These are phyloP conservation scores for Calycina herbarum DNA, from an alignment of 2,329 filamentous ascomycete species.

Conservation along the genomic window DNA sequence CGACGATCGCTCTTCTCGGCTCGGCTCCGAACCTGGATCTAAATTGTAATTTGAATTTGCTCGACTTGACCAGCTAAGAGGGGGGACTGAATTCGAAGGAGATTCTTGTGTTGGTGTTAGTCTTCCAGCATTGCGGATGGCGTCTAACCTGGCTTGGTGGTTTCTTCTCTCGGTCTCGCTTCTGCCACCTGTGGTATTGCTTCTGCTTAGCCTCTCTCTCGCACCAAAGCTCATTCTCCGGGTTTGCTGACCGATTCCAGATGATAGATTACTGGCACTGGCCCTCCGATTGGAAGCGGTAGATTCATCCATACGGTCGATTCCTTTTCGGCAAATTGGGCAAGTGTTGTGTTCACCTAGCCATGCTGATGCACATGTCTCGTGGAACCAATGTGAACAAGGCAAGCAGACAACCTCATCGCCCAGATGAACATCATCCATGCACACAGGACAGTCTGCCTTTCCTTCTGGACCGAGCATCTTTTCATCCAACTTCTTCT, in stretches of 20 bases:
- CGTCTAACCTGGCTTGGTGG: conserved; percentile 34
- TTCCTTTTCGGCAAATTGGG: conserved; percentile 67
- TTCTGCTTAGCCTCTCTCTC: conserved; percentile 18
- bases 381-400: conserved; percentile 94
- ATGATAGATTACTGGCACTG: conserved; percentile 16
- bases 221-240: conserved; percentile 23
- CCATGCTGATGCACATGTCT: conserved; percentile 79
- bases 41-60: neutral
- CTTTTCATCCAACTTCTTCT: conserved; percentile 66
- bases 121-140: conserved; percentile 28
- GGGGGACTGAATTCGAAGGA: neutral
- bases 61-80: conserved; percentile 6
- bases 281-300: conserved; percentile 21
- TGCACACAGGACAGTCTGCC: conserved; percentile 92
- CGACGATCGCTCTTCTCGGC: neutral
- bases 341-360: conserved; percentile 90
- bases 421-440: conserved; percentile 75
- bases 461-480: conserved; percentile 66
- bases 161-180: conserved; percentile 18
- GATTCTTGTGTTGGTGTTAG: conserved; percentile 25
- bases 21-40: neutral
- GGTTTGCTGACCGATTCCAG: conserved; percentile 22
- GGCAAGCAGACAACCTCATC: conserved; percentile 76
- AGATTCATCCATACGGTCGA: conserved; percentile 31
- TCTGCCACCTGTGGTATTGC: conserved; percentile 17